Conservation (phyloP, 768 basidiomycete genomes). For the Trametes punicea region DNA sequence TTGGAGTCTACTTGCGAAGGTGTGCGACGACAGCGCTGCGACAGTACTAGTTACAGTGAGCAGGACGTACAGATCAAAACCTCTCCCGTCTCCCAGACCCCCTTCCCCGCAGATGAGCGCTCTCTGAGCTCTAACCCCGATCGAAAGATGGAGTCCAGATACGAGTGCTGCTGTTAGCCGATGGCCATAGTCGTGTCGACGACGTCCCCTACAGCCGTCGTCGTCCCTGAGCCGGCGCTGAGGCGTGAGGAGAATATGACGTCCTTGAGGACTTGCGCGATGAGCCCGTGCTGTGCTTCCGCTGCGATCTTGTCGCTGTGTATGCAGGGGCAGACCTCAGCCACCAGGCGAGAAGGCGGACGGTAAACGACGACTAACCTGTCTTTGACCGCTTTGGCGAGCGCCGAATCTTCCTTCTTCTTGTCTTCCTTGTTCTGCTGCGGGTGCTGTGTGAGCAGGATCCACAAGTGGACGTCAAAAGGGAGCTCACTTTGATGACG, state of each 20-base stretch:
- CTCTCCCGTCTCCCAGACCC: background rate
- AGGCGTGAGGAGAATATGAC: conserved; percentile 72
- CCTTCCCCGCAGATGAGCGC: background rate
- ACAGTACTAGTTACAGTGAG: conserved; percentile 13
- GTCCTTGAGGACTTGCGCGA: conserved; percentile 91
- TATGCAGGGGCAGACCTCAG: background rate
- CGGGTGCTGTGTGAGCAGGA: background rate
- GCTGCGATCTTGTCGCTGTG: conserved; percentile 81
- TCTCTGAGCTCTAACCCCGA: too few relatives aligned
- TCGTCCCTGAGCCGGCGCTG: background rate
- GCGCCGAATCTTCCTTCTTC: conserved; percentile 77
- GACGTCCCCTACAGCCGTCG: conserved; percentile 25
- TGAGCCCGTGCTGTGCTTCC: conserved; percentile 92
- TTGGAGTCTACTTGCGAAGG: conserved; percentile 11
- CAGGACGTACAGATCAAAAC: conserved; percentile 12
- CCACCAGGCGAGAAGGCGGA: background rate
- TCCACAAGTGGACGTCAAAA: background rate
- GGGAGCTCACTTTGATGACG: conserved; percentile 40
- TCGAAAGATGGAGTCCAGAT: too few relatives aligned
- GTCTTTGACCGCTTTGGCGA: conserved; percentile 89
- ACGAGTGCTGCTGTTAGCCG: conserved; percentile 20
- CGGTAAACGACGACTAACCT: conserved; percentile 46
- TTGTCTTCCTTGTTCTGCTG: conserved; percentile 61
- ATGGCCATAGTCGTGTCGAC: conserved; percentile 39
- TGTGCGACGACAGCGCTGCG: conserved; percentile 9